Base-by-base conservation (phyloP, 1,284 basidiomycete genomes). In the Trametes hirsuta region DNA sequence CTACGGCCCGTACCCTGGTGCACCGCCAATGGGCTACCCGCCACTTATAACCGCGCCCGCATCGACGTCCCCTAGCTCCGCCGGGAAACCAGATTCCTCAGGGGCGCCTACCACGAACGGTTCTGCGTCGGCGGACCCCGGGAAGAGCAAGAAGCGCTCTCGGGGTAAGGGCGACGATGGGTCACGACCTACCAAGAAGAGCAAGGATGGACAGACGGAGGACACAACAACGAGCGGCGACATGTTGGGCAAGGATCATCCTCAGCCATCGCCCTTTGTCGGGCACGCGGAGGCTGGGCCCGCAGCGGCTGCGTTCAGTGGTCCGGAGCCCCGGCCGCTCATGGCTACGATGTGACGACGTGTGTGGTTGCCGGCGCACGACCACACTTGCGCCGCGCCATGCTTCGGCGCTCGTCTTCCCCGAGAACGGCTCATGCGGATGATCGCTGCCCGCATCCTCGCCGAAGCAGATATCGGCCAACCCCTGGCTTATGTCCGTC, bases 161-260 rank as follows among this genome's bases (percentile, higher is more conserved):
- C 65, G 67, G 35, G 39, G 66, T 15, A 68, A 72, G 56, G 63
- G 66, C 45, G 77, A 76, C 49, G 71, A 72, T 5, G 64, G 66
- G 40, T 67, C 69, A 8, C 52, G 68, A 8, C 75, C 74, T 57
- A 22, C 53, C 35, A 80, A 76, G 70, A 79, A 77, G 63, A 48
- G 59, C 15, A 80, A 77, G 67, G 66, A 62, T 12, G 61, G 25
- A 25, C 39, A n/a, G 49, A 47, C 52, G 60, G 42, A 47, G 25
- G 63, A 61, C 11, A 25, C 46, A 51, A 24, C 34, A 14, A 48
- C 8, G 36, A 22, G 53, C 42, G 48, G 36, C 41, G 55, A 42
- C 21, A 42, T 44, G 30, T 47, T 48, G 36, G 59, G 49, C 41
- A 65, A 65, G 59, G 59, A 65, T 11, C 53, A 46, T 15, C 60